Conservation (phyloP, 2,329 filamentous ascomycete genomes). For the Aspergillus udagawae region DNA sequence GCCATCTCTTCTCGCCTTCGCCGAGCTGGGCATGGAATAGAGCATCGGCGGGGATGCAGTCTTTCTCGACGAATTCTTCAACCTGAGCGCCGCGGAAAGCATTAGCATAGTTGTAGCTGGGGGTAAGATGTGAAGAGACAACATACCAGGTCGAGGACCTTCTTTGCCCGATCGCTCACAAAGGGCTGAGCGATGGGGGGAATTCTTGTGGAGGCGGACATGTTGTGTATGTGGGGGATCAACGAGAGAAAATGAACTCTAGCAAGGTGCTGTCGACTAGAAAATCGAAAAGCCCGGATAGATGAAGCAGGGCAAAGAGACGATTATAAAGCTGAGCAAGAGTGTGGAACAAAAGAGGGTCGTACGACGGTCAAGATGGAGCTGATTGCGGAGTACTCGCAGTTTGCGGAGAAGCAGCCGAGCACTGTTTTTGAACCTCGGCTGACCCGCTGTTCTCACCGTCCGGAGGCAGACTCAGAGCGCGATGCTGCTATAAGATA, state of each 20-base stretch:
- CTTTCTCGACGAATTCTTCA: slow-evolving; percentile 94
- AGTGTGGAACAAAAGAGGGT: slow-evolving; percentile 8
- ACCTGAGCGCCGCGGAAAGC: slow-evolving; percentile 48
- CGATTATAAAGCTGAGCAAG: slow-evolving; percentile 7
- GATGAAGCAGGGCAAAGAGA: background rate
- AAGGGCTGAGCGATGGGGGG: slow-evolving; percentile 56
- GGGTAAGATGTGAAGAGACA: background rate
- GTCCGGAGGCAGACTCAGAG: background rate
- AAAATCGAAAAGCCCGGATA: background rate
- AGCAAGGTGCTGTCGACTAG: background rate
- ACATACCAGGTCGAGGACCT: slow-evolving; percentile 70
- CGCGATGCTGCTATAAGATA: background rate
- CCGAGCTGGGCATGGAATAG: slow-evolving; percentile 78
- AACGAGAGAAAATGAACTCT: background rate
- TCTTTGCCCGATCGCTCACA: slow-evolving; percentile 80
- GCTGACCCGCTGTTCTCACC: slow-evolving; percentile 9
- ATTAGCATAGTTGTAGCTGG: background rate
- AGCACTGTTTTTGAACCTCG: slow-evolving; percentile 24
- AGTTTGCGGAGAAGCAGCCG: slow-evolving; percentile 27
- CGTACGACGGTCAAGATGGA: background rate
- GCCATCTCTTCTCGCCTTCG: slow-evolving; percentile 71
- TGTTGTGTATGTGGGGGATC: slow-evolving; percentile 24
- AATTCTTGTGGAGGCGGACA: slow-evolving; percentile 52
- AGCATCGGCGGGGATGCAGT: slow-evolving; percentile 82
- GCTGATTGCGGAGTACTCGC: slow-evolving; percentile 21